Conservation (phyloP, 2,329 filamentous ascomycete genomes). For the Neofusicoccum umdonicola region DNA sequence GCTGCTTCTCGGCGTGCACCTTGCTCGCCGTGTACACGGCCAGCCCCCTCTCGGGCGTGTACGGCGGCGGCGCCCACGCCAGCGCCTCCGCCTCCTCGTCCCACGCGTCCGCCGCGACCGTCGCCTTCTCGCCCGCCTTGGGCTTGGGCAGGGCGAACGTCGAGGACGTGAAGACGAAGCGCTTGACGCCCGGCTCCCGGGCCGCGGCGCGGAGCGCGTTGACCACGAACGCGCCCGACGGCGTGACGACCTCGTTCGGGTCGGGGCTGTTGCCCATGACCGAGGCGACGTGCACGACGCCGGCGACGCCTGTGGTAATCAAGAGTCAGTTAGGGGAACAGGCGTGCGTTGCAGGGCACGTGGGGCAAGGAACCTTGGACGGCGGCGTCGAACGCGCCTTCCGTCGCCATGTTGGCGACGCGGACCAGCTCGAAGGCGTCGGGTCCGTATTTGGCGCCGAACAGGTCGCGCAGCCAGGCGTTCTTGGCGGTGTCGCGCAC, state of each 20-base stretch:
- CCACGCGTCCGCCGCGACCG: neutral
- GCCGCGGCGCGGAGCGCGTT: neutral
- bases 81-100: neutral
- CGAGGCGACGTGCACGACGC: neutral
- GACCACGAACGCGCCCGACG: neutral
- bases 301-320: neutral
- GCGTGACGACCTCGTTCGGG: neutral
- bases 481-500: constrained; percentile 19
- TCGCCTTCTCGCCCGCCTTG: neutral
- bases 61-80: neutral
- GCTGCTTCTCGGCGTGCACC: constrained; percentile 44
- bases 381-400: neutral
- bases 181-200: neutral
- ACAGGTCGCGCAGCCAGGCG: neutral
- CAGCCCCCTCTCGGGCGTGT: constrained; percentile 18
- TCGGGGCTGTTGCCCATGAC: neutral
- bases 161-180: neutral
- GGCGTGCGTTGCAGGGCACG: too few species aligned
- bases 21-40: constrained; percentile 49
- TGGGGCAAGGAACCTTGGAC: neutral
- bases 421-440: neutral
- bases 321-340: too few species aligned
- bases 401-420: neutral
- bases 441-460: neutral
- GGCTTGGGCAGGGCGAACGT: neutral